Percentiles rank a stretch among this genome's conserved stretches.
Evolutionary conservation across 306 rosid species (phyloP).

Genomic region (Malus sieversii): DNA sequence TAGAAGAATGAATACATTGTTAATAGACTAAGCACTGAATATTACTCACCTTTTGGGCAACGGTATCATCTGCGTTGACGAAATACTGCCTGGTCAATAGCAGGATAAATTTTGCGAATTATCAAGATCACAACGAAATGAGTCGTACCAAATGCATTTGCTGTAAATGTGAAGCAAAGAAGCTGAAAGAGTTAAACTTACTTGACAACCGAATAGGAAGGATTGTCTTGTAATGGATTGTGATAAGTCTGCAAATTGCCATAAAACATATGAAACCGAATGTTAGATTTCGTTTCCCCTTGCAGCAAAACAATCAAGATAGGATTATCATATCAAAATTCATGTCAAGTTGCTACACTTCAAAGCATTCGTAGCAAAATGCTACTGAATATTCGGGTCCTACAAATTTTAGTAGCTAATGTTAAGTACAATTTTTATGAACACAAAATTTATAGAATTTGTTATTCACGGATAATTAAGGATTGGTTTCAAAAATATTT

Average conservation of each 20-base stretch:
- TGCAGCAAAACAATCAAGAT: background rate
- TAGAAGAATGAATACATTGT: too few species aligned
- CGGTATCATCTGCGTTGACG: constrained; percentile 31
- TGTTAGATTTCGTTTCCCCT: background rate
- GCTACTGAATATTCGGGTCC: too few species aligned
- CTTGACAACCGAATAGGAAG: constrained; percentile 45
- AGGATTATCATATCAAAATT: background rate
- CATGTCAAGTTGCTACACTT: too few species aligned
- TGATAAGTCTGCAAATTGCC: constrained; percentile 29
- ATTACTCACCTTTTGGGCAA: constrained; percentile 41
- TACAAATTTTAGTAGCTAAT: too few species aligned
- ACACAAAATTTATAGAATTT: too few species aligned
- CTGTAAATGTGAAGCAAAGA: background rate
- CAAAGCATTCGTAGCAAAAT: too few species aligned
- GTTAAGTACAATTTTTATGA: too few species aligned
- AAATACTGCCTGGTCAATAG: constrained; percentile 32
- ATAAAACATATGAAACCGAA: background rate
- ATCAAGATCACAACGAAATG: background rate
- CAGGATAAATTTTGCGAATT: background rate
- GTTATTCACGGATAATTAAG: too few species aligned
- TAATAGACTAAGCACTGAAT: background rate
- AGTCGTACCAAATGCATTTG: background rate
- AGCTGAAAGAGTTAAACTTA: constrained; percentile 16
- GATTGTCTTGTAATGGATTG: constrained; percentile 42
- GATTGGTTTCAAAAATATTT: too few species aligned